Base-by-base conservation (phyloP, 2,329 filamentous ascomycete genomes). In the Mariannaea elegans region DNA sequence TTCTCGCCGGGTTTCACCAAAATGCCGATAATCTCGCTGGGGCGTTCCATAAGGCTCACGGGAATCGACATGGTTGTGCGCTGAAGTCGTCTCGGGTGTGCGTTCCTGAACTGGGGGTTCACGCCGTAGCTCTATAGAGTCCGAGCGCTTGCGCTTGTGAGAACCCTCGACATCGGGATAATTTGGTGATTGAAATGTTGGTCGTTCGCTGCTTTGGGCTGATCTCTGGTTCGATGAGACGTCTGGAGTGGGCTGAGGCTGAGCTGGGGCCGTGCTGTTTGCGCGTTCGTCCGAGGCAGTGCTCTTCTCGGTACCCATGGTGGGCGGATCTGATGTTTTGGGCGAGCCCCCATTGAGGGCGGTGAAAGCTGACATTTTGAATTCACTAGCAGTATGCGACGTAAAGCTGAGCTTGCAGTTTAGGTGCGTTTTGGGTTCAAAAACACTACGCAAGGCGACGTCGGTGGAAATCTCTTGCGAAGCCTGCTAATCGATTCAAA, bases 91-190 rank as follows among this genome's bases (percentile, higher is more conserved):
- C 49, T 78, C 77, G 24, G 75, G 75, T 13, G 76, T 76, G 5
- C 69, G 71, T 59, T 77, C 74, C 39, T 76, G 73, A 7, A 65
- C 56, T 7, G 66, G 60, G 24, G 59, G 62, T 19, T 82, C 80
- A 65, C 77, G 76, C 53, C 76, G 72, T 7, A 73, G 73, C 56
- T 88, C 88, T 34, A 80, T 74, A 6, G 90, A 91, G 44, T 81
- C 78, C 7, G 91, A 92, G 61, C 91, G 85, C 75, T 93, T 94
- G 69, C 87, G 86, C 76, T 89, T 90, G 67, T 87, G 82, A 16
- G 82, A 77, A 14, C 69, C 72, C 32, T 88, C 84, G n/a, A 73
- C 70, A 29, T 83, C 79, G 6, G 80, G 65, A 66, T 81, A 80
- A 34, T 64, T 65, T 42, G 77, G 66, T 2, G 79, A 70, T 49